Percentiles rank a stretch among this genome's conserved stretches.
Evolutionary conservation across 805 yeast species (phyloP).

Genomic region (Yarrowia sp.): DNA sequence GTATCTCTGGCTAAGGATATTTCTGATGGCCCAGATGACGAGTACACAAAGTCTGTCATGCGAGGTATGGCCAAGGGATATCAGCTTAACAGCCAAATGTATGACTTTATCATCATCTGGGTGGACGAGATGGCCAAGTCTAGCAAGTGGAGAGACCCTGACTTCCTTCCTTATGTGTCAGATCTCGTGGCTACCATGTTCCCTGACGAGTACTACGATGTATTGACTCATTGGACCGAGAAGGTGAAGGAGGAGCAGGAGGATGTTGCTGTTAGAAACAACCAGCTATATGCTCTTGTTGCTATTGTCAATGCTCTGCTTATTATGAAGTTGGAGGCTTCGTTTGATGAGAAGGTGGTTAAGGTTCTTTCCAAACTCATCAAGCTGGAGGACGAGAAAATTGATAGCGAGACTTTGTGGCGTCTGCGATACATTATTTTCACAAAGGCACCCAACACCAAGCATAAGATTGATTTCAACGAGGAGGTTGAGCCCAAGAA

Average conservation of each 20-base stretch:
- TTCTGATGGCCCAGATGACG: not conserved
- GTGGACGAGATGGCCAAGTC: slow-evolving; percentile 11
- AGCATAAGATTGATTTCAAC: not conserved
- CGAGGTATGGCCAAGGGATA: slow-evolving; percentile 10
- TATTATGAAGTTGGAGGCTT: not conserved
- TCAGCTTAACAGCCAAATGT: not conserved
- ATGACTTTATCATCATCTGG: not conserved
- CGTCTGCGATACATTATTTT: slow-evolving; percentile 14
- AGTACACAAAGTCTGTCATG: slow-evolving; percentile 1
- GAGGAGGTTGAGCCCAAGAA: not conserved
- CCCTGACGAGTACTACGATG: slow-evolving; percentile 6
- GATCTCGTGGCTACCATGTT: slow-evolving; percentile 10
- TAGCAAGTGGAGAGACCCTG: slow-evolving; percentile 3
- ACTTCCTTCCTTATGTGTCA: not conserved
- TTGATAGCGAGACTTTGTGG: not conserved
- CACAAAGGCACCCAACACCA: not conserved
- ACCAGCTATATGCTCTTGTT: slow-evolving; percentile 11
- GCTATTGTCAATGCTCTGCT: slow-evolving; percentile 7
- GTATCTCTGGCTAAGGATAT: not conserved
- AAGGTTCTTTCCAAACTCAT: not conserved
- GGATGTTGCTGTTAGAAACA: not conserved
- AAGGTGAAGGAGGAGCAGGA: not conserved
- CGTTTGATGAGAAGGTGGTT: slow-evolving; percentile 5
- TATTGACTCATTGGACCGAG: not conserved
- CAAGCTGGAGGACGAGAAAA: not conserved